Evolutionary conservation across 805 yeast species (phyloP).

Genomic region (Saturnispora bothae): DNA sequence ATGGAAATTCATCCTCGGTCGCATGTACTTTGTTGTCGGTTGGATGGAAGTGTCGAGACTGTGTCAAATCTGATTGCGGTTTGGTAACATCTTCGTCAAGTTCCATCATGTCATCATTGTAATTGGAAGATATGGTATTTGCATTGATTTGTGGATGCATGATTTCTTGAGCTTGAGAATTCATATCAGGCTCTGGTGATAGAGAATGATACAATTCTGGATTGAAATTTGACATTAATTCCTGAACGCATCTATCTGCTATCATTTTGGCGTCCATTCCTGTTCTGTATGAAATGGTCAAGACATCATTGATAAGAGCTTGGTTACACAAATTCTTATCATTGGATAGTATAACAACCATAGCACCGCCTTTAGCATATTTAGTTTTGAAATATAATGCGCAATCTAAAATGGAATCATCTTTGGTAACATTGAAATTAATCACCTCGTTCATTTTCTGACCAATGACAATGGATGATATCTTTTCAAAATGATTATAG

Average conservation of each 20-base stretch:
- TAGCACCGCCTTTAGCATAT: conserved; percentile 21
- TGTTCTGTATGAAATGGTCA: conserved; percentile 48
- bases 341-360: conserved; percentile 62
- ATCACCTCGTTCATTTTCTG: conserved; percentile 50
- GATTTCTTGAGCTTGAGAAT: background rate
- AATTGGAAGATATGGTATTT: too few species aligned
- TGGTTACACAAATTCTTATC: conserved; percentile 76
- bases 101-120: conserved; percentile 12
- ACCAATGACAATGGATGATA: conserved; percentile 43
- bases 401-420: conserved; percentile 82
- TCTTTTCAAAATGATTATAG: conserved; percentile 44
- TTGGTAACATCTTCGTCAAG: conserved; percentile 10
- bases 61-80: too few species aligned
- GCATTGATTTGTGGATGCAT: background rate
- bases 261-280: conserved; percentile 37
- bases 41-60: background rate
- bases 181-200: background rate
- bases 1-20: background rate
- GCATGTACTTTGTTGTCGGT: background rate
- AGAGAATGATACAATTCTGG: background rate
- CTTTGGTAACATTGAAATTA: conserved; percentile 40
- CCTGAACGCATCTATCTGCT: conserved; percentile 30
- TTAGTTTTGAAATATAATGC: conserved; percentile 46
- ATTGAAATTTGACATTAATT: conserved; percentile 14
- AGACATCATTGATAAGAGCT: conserved; percentile 55